Evolutionary conservation across 2,329 filamentous ascomycete species (phyloP).

Genomic region (Ophiocordyceps camponoti-leonardi): DNA sequence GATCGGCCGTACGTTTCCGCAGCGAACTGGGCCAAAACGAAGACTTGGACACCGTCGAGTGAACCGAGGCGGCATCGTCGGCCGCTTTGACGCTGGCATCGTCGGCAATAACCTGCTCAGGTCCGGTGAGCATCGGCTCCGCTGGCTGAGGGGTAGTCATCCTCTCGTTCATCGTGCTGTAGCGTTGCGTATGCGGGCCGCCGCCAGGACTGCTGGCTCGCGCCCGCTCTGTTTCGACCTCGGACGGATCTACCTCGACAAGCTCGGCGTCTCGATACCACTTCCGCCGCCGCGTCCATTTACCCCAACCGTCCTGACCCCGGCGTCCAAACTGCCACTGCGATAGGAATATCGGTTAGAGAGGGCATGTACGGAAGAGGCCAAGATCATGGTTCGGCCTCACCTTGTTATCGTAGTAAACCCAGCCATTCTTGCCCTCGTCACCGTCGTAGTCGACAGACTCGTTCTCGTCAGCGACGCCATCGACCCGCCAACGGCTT

Average conservation of each 20-base stretch:
- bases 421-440: slow-evolving; percentile 64
- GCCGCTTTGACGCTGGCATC: slow-evolving; percentile 14
- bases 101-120: slow-evolving; percentile 10
- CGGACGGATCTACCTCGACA: slow-evolving; percentile 45
- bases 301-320: slow-evolving; percentile 78
- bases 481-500: slow-evolving; percentile 76
- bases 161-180: slow-evolving; percentile 19
- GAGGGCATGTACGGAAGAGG: background rate
- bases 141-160: slow-evolving; percentile 14
- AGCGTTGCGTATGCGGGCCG: slow-evolving; percentile 11
- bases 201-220: slow-evolving; percentile 10
- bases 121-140: slow-evolving; percentile 5
- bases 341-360: slow-evolving; percentile 2
- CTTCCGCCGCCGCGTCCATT: slow-evolving; percentile 83
- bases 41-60: slow-evolving; percentile 30
- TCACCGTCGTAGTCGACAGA: slow-evolving; percentile 34
- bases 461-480: slow-evolving; percentile 34
- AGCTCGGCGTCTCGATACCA: slow-evolving; percentile 96
- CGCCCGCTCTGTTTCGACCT: slow-evolving; percentile 16
- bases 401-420: slow-evolving; percentile 96
- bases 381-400: slow-evolving; percentile 3
- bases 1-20: slow-evolving; percentile 21
- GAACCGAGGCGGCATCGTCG: slow-evolving; percentile 26
- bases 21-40: slow-evolving; percentile 24
- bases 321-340: slow-evolving; percentile 82